These are phyloP conservation scores for Golubevia sp. DNA, from an alignment of 1,284 basidiomycete genomes.

Conservation along the genomic window DNA sequence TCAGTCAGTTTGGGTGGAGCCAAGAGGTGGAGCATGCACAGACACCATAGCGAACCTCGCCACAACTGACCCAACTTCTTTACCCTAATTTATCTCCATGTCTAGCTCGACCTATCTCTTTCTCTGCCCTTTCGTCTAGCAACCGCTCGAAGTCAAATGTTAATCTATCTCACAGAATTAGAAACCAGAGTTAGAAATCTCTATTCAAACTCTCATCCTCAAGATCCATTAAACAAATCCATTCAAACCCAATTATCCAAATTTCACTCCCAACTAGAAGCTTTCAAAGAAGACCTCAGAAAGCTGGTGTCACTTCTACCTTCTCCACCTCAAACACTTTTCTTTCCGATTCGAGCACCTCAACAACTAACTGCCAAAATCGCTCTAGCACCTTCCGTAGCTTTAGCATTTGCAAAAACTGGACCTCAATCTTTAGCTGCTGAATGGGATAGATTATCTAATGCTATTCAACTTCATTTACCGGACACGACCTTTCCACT, in stretches of 20 bases:
- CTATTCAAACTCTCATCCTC: constrained; percentile 13
- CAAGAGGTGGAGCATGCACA: too few relatives aligned
- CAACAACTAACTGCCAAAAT: constrained; percentile 5
- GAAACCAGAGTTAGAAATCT: constrained; percentile 26
- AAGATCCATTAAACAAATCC: neutral
- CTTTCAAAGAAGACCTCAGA: constrained; percentile 31
- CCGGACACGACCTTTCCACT: constrained; percentile 20
- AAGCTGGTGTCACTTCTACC: constrained; percentile 26
- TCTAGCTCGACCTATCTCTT: constrained; percentile 26
- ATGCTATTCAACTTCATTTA: constrained; percentile 20
- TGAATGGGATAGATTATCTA: constrained; percentile 22
- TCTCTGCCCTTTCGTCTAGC: constrained; percentile 38
- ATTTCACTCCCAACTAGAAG: constrained; percentile 41
- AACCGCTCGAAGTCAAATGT: constrained; percentile 29
- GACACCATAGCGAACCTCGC: too few relatives aligned
- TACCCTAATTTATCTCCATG: too few relatives aligned
- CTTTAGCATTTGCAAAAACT: constrained; percentile 27
- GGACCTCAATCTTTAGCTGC: constrained; percentile 30
- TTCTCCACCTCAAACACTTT: neutral
- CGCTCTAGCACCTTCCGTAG: constrained; percentile 22
- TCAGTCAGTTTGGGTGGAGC: too few relatives aligned
- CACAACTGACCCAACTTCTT: too few relatives aligned
- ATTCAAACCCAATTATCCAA: neutral
- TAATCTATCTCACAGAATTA: constrained; percentile 32
- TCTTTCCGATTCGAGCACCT: constrained; percentile 7